These are phyloP conservation scores for Dimargaris xerosporica DNA, from an alignment of 192 early-diverging fungal species.

Conservation along the genomic window DNA sequence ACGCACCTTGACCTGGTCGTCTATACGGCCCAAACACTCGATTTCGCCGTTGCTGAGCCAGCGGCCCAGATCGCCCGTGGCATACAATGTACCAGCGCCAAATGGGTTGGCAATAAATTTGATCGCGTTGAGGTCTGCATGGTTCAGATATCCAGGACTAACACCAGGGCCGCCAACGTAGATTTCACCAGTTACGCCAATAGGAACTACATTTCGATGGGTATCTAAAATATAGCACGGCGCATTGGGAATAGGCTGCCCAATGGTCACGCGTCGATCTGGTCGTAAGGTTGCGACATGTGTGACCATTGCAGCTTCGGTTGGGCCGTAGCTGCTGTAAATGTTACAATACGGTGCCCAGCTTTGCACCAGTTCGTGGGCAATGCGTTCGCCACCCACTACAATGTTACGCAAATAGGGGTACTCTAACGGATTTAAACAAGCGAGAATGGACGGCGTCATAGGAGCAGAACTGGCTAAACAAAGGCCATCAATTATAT, in stretches of 20 bases:
- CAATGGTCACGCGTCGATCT: too few species aligned
- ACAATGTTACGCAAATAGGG: too few species aligned
- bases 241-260: background rate
- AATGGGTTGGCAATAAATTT: background rate
- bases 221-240: background rate
- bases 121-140: background rate
- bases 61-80: background rate
- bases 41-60: background rate
- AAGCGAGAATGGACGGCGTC: background rate
- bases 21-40: background rate
- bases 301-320: too few species aligned
- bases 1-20: slow-evolving; percentile 4
- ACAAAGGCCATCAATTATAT: background rate
- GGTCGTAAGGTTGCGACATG: too few species aligned
- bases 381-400: too few species aligned
- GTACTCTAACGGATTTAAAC: too few species aligned
- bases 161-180: background rate
- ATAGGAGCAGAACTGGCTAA: background rate
- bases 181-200: slow-evolving; percentile 13
- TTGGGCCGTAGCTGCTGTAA: too few species aligned
- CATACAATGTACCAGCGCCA: background rate
- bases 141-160: background rate
- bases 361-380: too few species aligned
- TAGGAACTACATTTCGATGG: slow-evolving; percentile 2
- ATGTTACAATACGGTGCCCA: too few species aligned